Percentiles rank a stretch among this genome's conserved stretches.
phyloP scores from a whole-genome alignment of 225 moss, liverwort and hornwort species.

The Straminergon stramineum region DNA sequence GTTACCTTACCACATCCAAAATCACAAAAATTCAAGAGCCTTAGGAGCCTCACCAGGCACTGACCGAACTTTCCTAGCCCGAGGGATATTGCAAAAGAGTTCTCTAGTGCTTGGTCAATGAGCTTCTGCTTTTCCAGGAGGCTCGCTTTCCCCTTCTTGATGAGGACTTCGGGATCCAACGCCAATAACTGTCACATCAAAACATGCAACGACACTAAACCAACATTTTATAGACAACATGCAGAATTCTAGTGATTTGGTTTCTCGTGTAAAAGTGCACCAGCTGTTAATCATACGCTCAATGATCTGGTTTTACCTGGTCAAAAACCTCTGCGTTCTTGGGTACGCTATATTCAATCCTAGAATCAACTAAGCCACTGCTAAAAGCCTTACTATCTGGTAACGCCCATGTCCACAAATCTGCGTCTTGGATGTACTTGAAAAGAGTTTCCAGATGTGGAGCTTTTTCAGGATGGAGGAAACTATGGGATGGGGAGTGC shows the following conservation, averaged over 20 bases:
- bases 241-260: background rate
- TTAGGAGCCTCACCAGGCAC: constrained; percentile 51
- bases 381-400: constrained; percentile 75
- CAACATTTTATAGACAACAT: background rate
- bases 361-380: constrained; percentile 61
- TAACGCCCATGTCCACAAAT: constrained; percentile 77
- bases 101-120: constrained; percentile 46
- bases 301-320: constrained; percentile 27
- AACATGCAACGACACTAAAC: background rate
- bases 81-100: constrained; percentile 49
- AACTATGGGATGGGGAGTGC: background rate
- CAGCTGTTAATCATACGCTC: background rate
- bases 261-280: background rate
- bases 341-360: constrained; percentile 50
- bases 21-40: background rate
- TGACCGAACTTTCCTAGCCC: constrained; percentile 59
- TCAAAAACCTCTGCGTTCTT: constrained; percentile 56
- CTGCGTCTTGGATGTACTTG: constrained; percentile 79
- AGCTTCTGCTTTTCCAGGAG: constrained; percentile 51
- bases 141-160: constrained; percentile 51
- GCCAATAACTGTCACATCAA: constrained; percentile 40
- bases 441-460: constrained; percentile 43
- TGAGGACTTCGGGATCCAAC: constrained; percentile 42
- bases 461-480: constrained; percentile 3
- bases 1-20: background rate